Percentiles rank a stretch among this genome's conserved stretches.
Evolutionary conservation across 2,329 filamentous ascomycete genomes (phyloP).

Genomic region (Pseudogymnoascus verrucosus): DNA sequence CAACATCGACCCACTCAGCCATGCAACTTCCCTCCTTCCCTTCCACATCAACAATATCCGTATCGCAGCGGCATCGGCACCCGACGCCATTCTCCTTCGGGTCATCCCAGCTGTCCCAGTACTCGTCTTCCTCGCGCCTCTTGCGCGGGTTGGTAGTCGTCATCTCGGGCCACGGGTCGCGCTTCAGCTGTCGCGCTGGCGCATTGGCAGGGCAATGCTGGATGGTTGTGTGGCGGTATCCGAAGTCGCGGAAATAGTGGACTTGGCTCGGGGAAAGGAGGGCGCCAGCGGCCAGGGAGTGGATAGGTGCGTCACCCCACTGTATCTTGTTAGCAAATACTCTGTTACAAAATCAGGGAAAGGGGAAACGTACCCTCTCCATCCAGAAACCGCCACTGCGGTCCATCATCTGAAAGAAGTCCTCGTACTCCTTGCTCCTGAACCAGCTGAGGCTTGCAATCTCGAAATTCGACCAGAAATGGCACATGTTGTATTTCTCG

Average conservation of each 20-base stretch:
- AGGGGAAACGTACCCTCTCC: conserved; percentile 64
- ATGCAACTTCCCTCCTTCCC: conserved; percentile 95
- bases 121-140: conserved; percentile 85
- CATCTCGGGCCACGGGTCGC: conserved; percentile 71
- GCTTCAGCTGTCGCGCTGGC: conserved; percentile 73
- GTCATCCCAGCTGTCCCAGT: conserved; percentile 83
- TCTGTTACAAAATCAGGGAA: conserved; percentile 6
- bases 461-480: conserved; percentile 99
- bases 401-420: conserved; percentile 99
- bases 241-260: conserved; percentile 98
- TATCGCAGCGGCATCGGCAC: conserved; percentile 93
- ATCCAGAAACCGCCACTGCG: conserved; percentile 98
- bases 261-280: conserved; percentile 76
- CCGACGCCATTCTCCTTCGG: conserved; percentile 94
- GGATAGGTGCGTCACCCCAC: conserved; percentile 98
- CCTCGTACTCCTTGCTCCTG: conserved; percentile 92
- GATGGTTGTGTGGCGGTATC: conserved; percentile 96
- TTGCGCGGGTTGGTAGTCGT: conserved; percentile 76
- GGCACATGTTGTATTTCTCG: conserved; percentile 99
- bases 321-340: conserved; percentile 32
- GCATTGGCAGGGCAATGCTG: conserved; percentile 97
- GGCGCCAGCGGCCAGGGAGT: conserved; percentile 89
- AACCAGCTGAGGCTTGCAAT: conserved; percentile 94
- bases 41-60: conserved; percentile 94
- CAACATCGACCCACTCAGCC: conserved; percentile 93